These are phyloP conservation scores for Fusarium stilboides DNA, from an alignment of 2,329 filamentous ascomycete species.

Conservation along the genomic window DNA sequence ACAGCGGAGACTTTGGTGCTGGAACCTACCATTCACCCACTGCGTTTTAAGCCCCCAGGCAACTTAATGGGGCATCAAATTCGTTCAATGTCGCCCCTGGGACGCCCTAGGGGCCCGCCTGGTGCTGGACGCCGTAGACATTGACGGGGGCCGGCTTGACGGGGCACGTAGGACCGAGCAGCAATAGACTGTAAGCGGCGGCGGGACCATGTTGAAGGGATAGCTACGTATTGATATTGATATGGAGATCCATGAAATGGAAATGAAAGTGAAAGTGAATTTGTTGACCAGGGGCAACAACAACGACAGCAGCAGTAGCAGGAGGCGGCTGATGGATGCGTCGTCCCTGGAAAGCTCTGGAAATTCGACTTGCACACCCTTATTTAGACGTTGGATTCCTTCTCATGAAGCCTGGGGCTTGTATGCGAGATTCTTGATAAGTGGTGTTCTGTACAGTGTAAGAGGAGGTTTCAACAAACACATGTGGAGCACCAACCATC, in stretches of 20 bases:
- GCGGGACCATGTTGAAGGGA: slow-evolving; percentile 29
- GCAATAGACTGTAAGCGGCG: slow-evolving; percentile 18
- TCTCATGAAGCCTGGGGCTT: slow-evolving; percentile 30
- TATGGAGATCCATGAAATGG: slow-evolving; percentile 7
- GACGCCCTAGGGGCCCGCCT: slow-evolving; percentile 35
- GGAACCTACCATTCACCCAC: slow-evolving; percentile 43
- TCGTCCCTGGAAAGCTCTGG: slow-evolving; percentile 20
- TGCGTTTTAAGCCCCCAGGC: slow-evolving; percentile 33
- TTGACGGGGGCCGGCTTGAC: slow-evolving; percentile 14
- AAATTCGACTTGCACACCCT: slow-evolving; percentile 27
- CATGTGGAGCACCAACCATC: slow-evolving; percentile 25
- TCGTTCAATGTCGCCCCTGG: slow-evolving; percentile 38
- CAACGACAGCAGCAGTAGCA: neutral
- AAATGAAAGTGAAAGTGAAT: slow-evolving; percentile 13
- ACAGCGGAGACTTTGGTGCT: slow-evolving; percentile 39
- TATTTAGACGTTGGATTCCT: slow-evolving; percentile 23
- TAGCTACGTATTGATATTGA: slow-evolving; percentile 15
- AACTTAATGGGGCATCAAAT: slow-evolving; percentile 31
- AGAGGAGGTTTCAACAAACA: slow-evolving; percentile 32
- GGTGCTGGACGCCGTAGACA: slow-evolving; percentile 6
- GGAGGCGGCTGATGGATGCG: slow-evolving; percentile 9
- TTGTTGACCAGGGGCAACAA: slow-evolving; percentile 2
- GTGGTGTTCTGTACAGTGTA: slow-evolving; percentile 31
- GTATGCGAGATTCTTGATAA: slow-evolving; percentile 36
- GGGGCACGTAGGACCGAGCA: slow-evolving; percentile 12